Conservation (phyloP, 2,329 filamentous ascomycete genomes). For the Fusarium transvaalense region DNA sequence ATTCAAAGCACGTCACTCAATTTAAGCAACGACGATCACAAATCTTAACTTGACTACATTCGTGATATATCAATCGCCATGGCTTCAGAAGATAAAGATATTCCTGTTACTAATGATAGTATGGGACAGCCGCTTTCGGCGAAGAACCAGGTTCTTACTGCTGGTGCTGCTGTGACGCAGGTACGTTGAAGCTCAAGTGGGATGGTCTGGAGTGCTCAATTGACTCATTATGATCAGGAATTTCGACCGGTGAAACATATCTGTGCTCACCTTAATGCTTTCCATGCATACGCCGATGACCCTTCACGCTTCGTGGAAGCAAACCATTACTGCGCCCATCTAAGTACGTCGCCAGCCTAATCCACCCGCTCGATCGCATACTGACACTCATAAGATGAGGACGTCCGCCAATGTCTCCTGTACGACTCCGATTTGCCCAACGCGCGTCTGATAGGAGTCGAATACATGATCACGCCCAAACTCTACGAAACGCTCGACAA, state of each 20-base stretch:
- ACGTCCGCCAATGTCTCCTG: constrained; percentile 86
- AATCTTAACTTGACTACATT: constrained; percentile 26
- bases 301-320: constrained; percentile 77
- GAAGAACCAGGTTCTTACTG: constrained; percentile 71
- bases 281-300: constrained; percentile 84
- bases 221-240: constrained; percentile 56
- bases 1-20: not conserved
- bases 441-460: constrained; percentile 83
- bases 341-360: constrained; percentile 57
- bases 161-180: constrained; percentile 71
- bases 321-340: constrained; percentile 87
- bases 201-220: rapidly evolving
- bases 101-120: constrained; percentile 38
- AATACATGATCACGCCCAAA: constrained; percentile 84
- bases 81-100: constrained; percentile 10
- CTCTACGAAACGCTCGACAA: constrained; percentile 74
- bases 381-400: constrained; percentile 57
- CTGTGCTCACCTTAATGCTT: constrained; percentile 88
- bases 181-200: constrained; percentile 46
- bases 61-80: not conserved
- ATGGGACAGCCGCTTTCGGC: constrained; percentile 64
- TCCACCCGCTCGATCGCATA: constrained; percentile 49
- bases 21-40: not conserved
- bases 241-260: constrained; percentile 80
- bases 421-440: constrained; percentile 78